Conservation (phyloP, 2,329 filamentous ascomycete genomes). For the Pseudogymnoascus sp. region DNA sequence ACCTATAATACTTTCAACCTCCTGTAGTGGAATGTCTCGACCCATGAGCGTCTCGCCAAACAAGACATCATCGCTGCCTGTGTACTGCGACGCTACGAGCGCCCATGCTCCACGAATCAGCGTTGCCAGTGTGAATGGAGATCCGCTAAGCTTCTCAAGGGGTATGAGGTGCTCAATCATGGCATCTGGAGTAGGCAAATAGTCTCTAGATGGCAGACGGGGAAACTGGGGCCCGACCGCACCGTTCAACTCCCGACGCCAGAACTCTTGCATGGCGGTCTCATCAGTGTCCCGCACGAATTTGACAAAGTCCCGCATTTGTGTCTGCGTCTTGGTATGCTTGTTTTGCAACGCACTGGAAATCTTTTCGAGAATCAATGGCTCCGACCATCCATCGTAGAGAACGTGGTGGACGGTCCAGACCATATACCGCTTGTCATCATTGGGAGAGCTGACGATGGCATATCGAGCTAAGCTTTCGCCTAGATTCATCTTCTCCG, state of each 20-base stretch:
- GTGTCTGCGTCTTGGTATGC: slow-evolving; percentile 22
- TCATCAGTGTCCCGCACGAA: slow-evolving; percentile 38
- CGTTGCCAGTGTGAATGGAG: slow-evolving; percentile 19
- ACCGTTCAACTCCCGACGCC: slow-evolving; percentile 39
- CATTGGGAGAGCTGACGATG: slow-evolving; percentile 15
- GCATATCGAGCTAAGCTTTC: slow-evolving; percentile 20
- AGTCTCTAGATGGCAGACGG: slow-evolving; percentile 39
- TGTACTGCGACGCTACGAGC: slow-evolving; percentile 33
- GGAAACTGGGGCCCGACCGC: slow-evolving; percentile 44
- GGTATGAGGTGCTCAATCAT: slow-evolving; percentile 36
- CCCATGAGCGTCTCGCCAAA: slow-evolving; percentile 40
- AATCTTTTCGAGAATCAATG: slow-evolving; percentile 26
- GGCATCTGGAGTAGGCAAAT: slow-evolving; percentile 36
- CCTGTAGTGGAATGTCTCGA: slow-evolving; percentile 33
- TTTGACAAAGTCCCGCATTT: slow-evolving; percentile 43
- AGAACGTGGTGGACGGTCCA: slow-evolving; percentile 49
- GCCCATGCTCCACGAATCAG: slow-evolving; percentile 33
- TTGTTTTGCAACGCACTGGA: slow-evolving; percentile 18
- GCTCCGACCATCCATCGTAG: slow-evolving; percentile 48
- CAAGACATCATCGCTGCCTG: slow-evolving; percentile 34
- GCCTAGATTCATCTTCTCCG: slow-evolving; percentile 24
- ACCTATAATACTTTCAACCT: slow-evolving; percentile 37
- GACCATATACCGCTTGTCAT: slow-evolving; percentile 37
- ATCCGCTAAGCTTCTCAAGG: slow-evolving; percentile 12
- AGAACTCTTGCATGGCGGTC: slow-evolving; percentile 37